A percentile compares a stretch with the other conserved stretches of the same genome.
Evolutionary conservation across 768 basidiomycete genomes (phyloP).

Genomic region (Suillus occidentalis): DNA sequence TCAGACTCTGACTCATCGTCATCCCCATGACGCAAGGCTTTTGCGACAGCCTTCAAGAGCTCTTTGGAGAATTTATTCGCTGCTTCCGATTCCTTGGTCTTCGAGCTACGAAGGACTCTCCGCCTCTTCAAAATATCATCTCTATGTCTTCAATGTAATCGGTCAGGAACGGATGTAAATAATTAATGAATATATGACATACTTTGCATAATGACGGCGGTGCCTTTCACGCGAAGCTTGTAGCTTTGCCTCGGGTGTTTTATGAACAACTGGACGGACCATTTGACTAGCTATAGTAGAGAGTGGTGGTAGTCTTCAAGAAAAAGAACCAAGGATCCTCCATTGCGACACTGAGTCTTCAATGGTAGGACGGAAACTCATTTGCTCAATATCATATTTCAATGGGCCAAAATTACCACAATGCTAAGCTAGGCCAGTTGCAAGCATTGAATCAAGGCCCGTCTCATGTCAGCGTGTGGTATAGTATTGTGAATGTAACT

Average conservation of each 20-base stretch:
- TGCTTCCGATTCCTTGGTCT: background rate
- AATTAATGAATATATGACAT: background rate
- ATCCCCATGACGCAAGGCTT: background rate
- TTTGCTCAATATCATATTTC: too few relatives aligned
- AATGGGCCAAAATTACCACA: too few relatives aligned
- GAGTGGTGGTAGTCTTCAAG: background rate
- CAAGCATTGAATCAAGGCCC: too few relatives aligned
- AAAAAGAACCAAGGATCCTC: background rate
- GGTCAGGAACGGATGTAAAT: background rate
- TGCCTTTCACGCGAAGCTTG: background rate
- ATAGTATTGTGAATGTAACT: too few relatives aligned
- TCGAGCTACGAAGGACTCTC: background rate
- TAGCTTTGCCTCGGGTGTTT: background rate
- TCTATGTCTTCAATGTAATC: background rate
- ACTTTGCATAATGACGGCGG: background rate
- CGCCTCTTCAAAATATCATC: background rate
- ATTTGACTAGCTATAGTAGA: background rate
- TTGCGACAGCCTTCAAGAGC: background rate
- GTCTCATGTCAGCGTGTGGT: too few relatives aligned
- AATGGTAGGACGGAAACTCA: too few relatives aligned
- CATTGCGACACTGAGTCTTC: background rate
- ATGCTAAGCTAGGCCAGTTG: too few relatives aligned
- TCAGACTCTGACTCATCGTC: too few relatives aligned
- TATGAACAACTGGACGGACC: background rate
- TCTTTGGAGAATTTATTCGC: background rate